Percentiles rank a stretch among this genome's conserved stretches.
Evolutionary conservation across 2,329 filamentous ascomycete species (phyloP).

Genomic region (Talaromyces sp.): DNA sequence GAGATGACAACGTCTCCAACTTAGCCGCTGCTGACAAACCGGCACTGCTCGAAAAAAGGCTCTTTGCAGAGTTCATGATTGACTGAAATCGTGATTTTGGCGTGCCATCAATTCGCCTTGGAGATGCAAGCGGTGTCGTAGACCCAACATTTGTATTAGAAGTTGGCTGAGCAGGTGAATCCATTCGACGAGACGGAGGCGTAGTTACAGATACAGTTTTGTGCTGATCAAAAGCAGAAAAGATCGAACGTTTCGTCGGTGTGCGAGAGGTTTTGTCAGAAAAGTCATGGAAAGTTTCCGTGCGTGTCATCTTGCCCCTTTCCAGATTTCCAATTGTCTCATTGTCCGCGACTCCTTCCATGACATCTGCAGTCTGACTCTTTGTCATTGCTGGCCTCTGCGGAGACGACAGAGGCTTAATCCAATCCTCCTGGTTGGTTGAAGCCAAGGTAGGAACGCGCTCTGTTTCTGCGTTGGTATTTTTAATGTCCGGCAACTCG

Average conservation of each 20-base stretch:
- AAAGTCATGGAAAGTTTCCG: conserved; percentile 25
- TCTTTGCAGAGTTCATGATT: conserved; percentile 82
- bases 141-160: conserved; percentile 54
- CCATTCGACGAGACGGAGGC: conserved; percentile 49
- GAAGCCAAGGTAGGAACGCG: conserved; percentile 24
- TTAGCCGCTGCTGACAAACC: conserved; percentile 58
- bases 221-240: conserved; percentile 45
- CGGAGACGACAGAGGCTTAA: conserved; percentile 50
- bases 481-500: conserved; percentile 31
- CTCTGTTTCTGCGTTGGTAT: conserved; percentile 24
- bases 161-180: conserved; percentile 61
- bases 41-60: conserved; percentile 74
- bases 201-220: conserved; percentile 65
- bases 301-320: conserved; percentile 46
- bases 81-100: conserved; percentile 92
- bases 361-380: conserved; percentile 60
- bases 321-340: conserved; percentile 49
- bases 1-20: conserved; percentile 50
- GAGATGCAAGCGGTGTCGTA: conserved; percentile 58
- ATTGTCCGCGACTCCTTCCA: conserved; percentile 56
- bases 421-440: conserved; percentile 58
- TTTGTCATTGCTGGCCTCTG: conserved; percentile 56
- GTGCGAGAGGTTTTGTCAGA: conserved; percentile 29
- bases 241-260: conserved; percentile 15
- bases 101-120: conserved; percentile 66